Base-by-base conservation (phyloP, 179 eudicot genomes). In the Carnegiea gigantea region DNA sequence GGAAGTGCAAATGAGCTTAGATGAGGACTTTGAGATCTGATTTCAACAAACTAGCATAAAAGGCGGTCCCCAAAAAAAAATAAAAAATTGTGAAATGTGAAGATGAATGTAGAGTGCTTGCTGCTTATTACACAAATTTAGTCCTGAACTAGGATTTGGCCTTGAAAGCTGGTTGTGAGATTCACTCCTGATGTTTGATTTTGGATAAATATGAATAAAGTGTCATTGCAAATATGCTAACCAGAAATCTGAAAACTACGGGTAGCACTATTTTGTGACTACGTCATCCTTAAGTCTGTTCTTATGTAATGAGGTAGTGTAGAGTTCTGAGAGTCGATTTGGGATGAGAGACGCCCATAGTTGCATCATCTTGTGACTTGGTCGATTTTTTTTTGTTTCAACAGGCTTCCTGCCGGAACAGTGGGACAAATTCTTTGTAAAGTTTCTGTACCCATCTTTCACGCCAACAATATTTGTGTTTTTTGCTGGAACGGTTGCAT, bases 391-490 rank as follows among this genome's bases (percentile, higher is more conserved):
- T 84, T 60, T 79, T 10, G 23, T 77, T 43, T 77, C 46, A 38
- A 78, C 90, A 94, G 98, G 97, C 17, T 90, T 94, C 77, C 84
- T 94, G 77, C 97, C 98, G 15, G 98, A 94, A 70, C 89, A 87
- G 76, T 93, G 94, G 98, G 98, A 94, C 77, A 89, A 83, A 62
- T 82, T 92, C 57, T 84, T 93, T 71, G 97, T 93, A 57, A 94
- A 93, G 86, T 92, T 86, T 82, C 73, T 94, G 11, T 94, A 94
- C 89, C 98, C 98, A 49, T 77, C 91, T 51, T 95, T 93, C 84
- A 93, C 97, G 24, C 98, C 98, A 40, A 95, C 98, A 4, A 95
- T 93, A 26, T 86, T 88, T 87, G 83, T 95, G 75, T 95, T 95
- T 79, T 86, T 95, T 60, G 93, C 93, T 70, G 96, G 94, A 79